phyloP scores from a whole-genome alignment of 2,329 filamentous ascomycete species.

The Beauveria australis region DNA sequence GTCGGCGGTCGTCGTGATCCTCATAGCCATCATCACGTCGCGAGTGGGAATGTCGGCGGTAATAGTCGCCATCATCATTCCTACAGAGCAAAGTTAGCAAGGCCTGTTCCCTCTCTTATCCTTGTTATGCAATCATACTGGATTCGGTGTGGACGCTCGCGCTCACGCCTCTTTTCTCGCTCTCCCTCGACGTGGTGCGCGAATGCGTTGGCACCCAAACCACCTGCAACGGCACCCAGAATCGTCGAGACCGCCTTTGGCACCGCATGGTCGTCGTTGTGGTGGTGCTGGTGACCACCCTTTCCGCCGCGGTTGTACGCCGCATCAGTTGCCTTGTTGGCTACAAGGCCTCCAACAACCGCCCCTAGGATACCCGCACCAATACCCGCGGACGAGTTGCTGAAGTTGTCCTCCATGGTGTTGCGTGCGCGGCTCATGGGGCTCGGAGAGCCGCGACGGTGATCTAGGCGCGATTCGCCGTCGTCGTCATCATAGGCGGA shows the following conservation, averaged over 20 bases:
- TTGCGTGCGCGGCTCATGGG: slow-evolving; percentile 33
- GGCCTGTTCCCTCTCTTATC: background rate
- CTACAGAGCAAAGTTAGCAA: background rate
- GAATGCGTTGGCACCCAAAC: slow-evolving; percentile 44
- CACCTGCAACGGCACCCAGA: slow-evolving; percentile 46
- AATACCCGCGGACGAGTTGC: slow-evolving; percentile 38
- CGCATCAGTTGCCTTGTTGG: slow-evolving; percentile 37
- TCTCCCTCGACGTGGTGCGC: slow-evolving; percentile 35
- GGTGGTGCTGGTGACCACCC: slow-evolving; percentile 18
- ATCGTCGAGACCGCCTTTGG: slow-evolving; percentile 38
- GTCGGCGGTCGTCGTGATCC: slow-evolving; percentile 12
- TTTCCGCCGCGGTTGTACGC: slow-evolving; percentile 22
- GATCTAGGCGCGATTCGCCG: slow-evolving; percentile 3
- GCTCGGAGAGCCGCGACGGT: slow-evolving; percentile 14
- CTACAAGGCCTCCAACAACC: slow-evolving; percentile 46
- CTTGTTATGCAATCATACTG: background rate
- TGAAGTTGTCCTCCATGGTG: slow-evolving; percentile 39
- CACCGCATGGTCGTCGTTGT: slow-evolving; percentile 22
- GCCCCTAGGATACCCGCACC: slow-evolving; percentile 45
- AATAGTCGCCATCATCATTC: slow-evolving; percentile 4
- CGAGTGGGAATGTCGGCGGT: background rate
- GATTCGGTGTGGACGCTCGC: slow-evolving; percentile 17
- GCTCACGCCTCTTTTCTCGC: slow-evolving; percentile 24
- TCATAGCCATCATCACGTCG: slow-evolving; percentile 10
- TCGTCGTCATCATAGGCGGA: slow-evolving; percentile 9